A percentile compares a stretch with the other conserved stretches of the same genome.
These are phyloP conservation scores for Podospora pseudocomata DNA, from an alignment of 495 filamentous ascomycete species.

Conservation along the genomic window DNA sequence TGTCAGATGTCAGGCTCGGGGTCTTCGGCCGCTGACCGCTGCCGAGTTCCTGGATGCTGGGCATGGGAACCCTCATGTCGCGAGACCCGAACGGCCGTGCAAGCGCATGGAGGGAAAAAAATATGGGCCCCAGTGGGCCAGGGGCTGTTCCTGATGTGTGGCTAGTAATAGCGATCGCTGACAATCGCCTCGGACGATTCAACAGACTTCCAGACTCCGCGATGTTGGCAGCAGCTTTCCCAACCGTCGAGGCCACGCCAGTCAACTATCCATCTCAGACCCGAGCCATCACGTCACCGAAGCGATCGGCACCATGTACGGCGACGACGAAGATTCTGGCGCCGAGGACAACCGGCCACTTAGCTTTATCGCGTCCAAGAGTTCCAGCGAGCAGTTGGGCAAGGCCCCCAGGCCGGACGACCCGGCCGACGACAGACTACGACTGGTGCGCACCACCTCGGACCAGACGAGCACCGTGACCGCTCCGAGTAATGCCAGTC, in stretches of 20 bases:
- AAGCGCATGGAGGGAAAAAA: conserved; percentile 19
- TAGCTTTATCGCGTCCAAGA: conserved; percentile 45
- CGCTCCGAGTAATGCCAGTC: conserved; percentile 8
- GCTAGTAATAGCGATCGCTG: conserved; percentile 18
- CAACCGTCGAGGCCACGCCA: conserved; percentile 53
- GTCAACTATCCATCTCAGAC: conserved; percentile 57
- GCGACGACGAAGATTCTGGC: conserved; percentile 53
- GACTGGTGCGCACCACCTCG: conserved; percentile 43
- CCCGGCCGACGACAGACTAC: conserved; percentile 35
- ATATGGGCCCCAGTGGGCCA: conserved; percentile 35
- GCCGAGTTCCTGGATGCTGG: conserved; percentile 9
- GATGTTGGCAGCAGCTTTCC: conserved; percentile 54
- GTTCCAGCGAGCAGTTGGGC: conserved; percentile 37
- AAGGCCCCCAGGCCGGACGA: conserved; percentile 23
- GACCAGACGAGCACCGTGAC: conserved; percentile 31
- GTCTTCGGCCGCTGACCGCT: conserved; percentile 14
- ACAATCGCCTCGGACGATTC: conserved; percentile 5
- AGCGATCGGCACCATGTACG: conserved; percentile 94
- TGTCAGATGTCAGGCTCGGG: conserved; percentile 17
- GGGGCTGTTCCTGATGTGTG: conserved; percentile 13
- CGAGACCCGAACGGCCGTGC: conserved; percentile 15
- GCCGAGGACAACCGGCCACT: conserved; percentile 46
- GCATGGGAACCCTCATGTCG: conserved; percentile 20
- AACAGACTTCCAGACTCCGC: conserved; percentile 54
- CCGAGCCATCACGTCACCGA: conserved; percentile 94